Conservation (phyloP, 176 grass and related monocot genomes). For the Tuctoria greenei region DNA sequence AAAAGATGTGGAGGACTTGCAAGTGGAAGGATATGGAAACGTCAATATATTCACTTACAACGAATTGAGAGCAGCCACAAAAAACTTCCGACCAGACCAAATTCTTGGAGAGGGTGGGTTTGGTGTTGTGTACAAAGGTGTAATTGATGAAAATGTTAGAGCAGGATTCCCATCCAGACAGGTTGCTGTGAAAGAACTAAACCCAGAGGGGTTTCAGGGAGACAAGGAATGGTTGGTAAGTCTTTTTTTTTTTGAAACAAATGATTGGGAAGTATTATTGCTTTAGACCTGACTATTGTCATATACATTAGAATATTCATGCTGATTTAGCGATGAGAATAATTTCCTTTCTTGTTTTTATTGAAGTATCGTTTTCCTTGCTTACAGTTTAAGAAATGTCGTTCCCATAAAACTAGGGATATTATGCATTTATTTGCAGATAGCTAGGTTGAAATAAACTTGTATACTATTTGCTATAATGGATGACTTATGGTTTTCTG, state of each 20-base stretch:
- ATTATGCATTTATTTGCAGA: neutral
- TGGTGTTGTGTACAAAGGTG: slow-evolving; percentile 95
- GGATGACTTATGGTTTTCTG: slow-evolving; percentile 27
- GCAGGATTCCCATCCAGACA: slow-evolving; percentile 64
- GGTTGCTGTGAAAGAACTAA: slow-evolving; percentile 91
- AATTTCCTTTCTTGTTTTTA: slow-evolving; percentile 18
- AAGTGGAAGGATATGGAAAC: slow-evolving; percentile 72
- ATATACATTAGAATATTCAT: neutral
- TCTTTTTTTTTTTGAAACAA: neutral
- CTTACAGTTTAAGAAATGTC: slow-evolving; percentile 13
- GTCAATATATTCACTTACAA: slow-evolving; percentile 84
- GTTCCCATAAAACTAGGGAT: neutral
- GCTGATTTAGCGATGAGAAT: slow-evolving; percentile 25
- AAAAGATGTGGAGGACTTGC: slow-evolving; percentile 79
- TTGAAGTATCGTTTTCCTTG: neutral
- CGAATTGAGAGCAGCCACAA: slow-evolving; percentile 77
- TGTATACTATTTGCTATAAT: neutral
- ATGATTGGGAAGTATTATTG: too few relatives aligned
- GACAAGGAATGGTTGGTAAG: slow-evolving; percentile 98
- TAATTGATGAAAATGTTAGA: slow-evolving; percentile 83
- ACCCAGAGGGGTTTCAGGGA: slow-evolving; percentile 92
- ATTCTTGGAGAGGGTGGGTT: slow-evolving; percentile 96
- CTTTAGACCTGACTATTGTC: neutral
- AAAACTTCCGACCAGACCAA: slow-evolving; percentile 85
- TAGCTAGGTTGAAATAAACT: slow-evolving; percentile 7